These are phyloP conservation scores for Blastosporella zonata DNA, from an alignment of 1,284 basidiomycete genomes.

Conservation along the genomic window DNA sequence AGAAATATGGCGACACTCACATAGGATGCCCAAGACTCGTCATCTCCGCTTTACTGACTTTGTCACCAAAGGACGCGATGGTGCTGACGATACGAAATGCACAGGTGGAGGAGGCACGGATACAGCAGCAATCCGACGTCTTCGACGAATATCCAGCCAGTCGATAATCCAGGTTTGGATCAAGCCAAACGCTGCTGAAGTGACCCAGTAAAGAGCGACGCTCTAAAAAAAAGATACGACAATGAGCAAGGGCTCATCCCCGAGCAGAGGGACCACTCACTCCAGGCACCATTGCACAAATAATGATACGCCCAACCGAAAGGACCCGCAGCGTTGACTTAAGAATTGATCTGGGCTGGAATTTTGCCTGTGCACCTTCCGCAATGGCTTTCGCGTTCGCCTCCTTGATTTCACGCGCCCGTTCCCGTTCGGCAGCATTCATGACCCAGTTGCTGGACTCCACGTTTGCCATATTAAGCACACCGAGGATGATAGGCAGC, in stretches of 20 bases:
- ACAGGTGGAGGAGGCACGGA: not conserved
- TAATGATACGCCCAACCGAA: slow-evolving; percentile 70
- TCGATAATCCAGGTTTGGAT: slow-evolving; percentile 78
- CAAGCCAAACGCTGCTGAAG: slow-evolving; percentile 78
- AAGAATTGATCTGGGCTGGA: slow-evolving; percentile 54
- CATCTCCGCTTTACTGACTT: slow-evolving; percentile 10
- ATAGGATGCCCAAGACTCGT: not conserved
- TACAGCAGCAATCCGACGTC: slow-evolving; percentile 26
- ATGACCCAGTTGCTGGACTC: slow-evolving; percentile 73
- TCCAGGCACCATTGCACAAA: slow-evolving; percentile 77
- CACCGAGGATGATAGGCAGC: slow-evolving; percentile 68
- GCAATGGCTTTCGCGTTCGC: slow-evolving; percentile 41
- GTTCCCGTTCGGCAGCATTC: slow-evolving; percentile 50
- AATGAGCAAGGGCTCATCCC: not conserved
- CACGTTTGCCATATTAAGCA: slow-evolving; percentile 74
- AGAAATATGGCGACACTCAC: slow-evolving; percentile 12
- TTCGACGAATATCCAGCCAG: slow-evolving; percentile 52
- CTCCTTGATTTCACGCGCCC: slow-evolving; percentile 42
- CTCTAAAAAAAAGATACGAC: slow-evolving; percentile 46
- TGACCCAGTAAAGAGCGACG: slow-evolving; percentile 80
- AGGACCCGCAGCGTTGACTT: slow-evolving; percentile 59
- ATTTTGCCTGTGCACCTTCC: slow-evolving; percentile 38
- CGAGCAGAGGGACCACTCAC: slow-evolving; percentile 40
- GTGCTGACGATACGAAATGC: not conserved
- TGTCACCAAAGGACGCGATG: not conserved